phyloP scores from a whole-genome alignment of 192 early-diverging fungal species.

The Coemansia sp. region DNA sequence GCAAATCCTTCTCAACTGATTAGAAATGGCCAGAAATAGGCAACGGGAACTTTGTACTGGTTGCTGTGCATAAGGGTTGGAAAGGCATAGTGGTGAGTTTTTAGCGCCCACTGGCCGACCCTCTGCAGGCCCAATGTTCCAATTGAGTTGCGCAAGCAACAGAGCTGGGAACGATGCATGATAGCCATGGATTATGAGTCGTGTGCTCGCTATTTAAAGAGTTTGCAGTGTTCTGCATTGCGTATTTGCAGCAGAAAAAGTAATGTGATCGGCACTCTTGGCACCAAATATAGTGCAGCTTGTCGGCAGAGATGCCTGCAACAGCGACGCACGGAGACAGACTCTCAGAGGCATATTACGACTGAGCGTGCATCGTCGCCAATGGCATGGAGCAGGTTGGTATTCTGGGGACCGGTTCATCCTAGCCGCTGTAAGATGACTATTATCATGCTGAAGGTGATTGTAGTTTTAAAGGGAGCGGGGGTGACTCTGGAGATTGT shows the following conservation, averaged over 20 bases:
- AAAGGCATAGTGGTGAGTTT: not conserved
- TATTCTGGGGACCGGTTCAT: not conserved
- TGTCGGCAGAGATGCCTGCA: not conserved
- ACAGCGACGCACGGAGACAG: not conserved
- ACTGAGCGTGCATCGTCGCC: not conserved
- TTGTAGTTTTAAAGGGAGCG: not conserved
- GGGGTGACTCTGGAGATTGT: not conserved
- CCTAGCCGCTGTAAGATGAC: not conserved
- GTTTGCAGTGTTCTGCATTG: not conserved
- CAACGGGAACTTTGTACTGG: not conserved
- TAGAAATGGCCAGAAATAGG: not conserved
- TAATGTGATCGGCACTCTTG: not conserved
- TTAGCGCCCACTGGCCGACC: not conserved
- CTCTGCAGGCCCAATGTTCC: not conserved
- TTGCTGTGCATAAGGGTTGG: not conserved
- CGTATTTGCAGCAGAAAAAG: not conserved
- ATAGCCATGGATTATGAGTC: not conserved
- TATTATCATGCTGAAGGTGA: not conserved
- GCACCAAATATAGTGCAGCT: no score
- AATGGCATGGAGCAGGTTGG: not conserved
- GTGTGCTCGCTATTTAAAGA: not conserved
- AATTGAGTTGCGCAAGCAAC: not conserved
- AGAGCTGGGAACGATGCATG: not conserved
- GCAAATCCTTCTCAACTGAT: constrained; percentile 8
- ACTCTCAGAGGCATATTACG: not conserved